phyloP scores from a whole-genome alignment of 2,329 filamentous ascomycete species.

The Neonectria faginata region DNA sequence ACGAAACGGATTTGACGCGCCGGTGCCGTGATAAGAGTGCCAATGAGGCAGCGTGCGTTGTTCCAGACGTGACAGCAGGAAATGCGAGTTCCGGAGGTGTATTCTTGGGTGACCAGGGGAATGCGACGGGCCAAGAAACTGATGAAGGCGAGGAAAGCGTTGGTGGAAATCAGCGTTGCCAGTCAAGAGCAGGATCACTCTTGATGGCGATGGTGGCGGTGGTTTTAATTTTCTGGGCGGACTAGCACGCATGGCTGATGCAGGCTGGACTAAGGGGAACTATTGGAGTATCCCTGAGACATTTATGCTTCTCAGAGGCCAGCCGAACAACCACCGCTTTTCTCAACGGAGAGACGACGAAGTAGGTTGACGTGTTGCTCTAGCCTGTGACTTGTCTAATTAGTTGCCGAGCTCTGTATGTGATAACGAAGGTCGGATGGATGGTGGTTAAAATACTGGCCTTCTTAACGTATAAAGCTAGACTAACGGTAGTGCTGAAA shows the following conservation, averaged over 20 bases:
- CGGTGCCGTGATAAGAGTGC: conserved; percentile 30
- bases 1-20: conserved; percentile 24
- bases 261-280: neutral
- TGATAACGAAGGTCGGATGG: neutral
- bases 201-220: neutral
- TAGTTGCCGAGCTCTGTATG: neutral
- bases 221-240: neutral
- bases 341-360: neutral
- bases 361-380: neutral
- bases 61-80: conserved; percentile 37
- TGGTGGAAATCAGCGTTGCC: neutral
- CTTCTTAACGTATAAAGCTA: neutral
- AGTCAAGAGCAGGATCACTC: neutral
- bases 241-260: neutral
- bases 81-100: conserved; percentile 41
- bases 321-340: neutral
- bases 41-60: conserved; percentile 38
- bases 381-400: neutral
- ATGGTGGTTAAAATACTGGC: neutral
- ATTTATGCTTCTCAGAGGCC: too few relatives aligned
- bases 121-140: neutral
- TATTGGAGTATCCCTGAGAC: neutral
- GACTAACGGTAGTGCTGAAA: neutral
- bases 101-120: conserved; percentile 28
- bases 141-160: neutral